Evolutionary conservation across 495 filamentous ascomycete species (phyloP), one percentile per base, ranked within the genome.

Genomic region (Talaromyces ruber): DNA sequence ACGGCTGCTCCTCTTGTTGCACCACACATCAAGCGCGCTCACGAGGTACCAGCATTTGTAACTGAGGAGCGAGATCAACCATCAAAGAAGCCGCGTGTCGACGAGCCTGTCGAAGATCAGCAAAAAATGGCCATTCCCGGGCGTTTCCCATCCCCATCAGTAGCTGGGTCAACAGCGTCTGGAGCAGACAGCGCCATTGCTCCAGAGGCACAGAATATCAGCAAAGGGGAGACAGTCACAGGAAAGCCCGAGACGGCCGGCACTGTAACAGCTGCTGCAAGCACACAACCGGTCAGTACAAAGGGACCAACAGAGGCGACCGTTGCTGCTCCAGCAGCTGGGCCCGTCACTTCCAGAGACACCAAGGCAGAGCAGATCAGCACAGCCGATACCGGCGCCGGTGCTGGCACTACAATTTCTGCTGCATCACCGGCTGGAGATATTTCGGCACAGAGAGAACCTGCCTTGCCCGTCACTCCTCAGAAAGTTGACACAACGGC

Each of bases 41-140:
- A 69, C 39, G 70, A 72, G 37, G 68, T 26, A 29, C 63, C 63
- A 28, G n/a, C 64, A 18, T 59, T 65, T 39, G 54, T 60, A 1
- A 67, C 58, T 53, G 60, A 70, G 37, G 68, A 72, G 24, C 65
- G 68, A 11, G 61, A 65, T 51, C 66, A 70, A 59, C 67, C 67
- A 22, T 63, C 63, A 29, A 70, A 72, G 64, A 67, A 67, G 8
- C 52, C 66, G 53, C 70, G 68, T 60, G 64, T 70, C 0, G 66
- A 68, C 6, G 67, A 69, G 52, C 24, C 60, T 9, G 28, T 16
- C 7, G 61, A 61, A 28, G 43, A 43, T 25, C 59, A 60, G 45
- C 14, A 14, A 6, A 30, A 60, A 7, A 14, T 45, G 30, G 57
- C 57, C 1, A 59, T 59, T 18, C 57, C 57, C 14, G 57, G 57